Base-by-base conservation (phyloP, 805 yeast genomes). In the Candida glaebosa region DNA sequence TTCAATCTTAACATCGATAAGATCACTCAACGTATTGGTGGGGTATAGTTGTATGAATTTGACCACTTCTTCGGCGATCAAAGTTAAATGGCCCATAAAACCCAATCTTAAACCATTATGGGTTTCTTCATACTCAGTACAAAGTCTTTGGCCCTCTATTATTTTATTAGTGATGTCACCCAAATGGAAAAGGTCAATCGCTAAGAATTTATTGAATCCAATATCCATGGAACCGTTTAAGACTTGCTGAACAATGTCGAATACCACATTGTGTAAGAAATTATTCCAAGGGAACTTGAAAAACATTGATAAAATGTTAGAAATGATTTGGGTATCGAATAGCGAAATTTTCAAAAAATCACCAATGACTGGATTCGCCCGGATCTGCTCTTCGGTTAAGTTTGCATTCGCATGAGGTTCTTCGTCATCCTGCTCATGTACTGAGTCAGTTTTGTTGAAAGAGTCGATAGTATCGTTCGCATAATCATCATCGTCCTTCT, bases 1-100 rank as follows among this genome's bases (percentile, higher is more conserved):
- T 42, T 65, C 65, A 22, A 69, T 58, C 42, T 65, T 66, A 17
- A 45, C 52, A 48, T 69, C 71, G 37, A 69, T 67, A 15, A 61
- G 51, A 19, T 58, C 61, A 45, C 72, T 66, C 15, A 69, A 50
- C 4, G 68, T 58, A 41, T 55, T 58, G 18, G 61, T 53, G 1
- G 75, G 75, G 39, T 56, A 60, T 18, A 60, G 46, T 44, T 60
- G 75, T n/a, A 75, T 70, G 60, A 93, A 93, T 60, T 93, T 93
- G 37, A 89, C 96, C 32, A 93, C 93, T 61, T 93, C 99, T 59
- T 93, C 99, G 18, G 96, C 91, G 47, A 93, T 88, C 39, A 93
- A 70, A 2, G 96, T 88, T 49, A 93, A 69, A 58, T 93, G 99
- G 16, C 99, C 99, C 93, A 91, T 93, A 57, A 87, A 93, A 1